phyloP scores from a whole-genome alignment of 495 filamentous ascomycete genomes.

The Daldinia decipiens region DNA sequence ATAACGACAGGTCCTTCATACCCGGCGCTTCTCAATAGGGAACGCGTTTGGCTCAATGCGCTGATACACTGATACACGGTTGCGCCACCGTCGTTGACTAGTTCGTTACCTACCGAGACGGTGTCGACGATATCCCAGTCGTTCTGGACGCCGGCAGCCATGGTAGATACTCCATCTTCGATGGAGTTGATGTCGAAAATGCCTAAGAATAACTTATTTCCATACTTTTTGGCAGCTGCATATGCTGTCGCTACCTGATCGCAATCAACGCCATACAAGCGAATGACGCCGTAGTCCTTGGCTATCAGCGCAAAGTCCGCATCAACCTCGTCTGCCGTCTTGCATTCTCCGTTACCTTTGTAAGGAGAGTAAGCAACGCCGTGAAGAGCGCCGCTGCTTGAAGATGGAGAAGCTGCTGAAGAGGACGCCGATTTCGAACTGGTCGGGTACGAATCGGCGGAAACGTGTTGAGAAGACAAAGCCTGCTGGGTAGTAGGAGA shows the following conservation, averaged over 20 bases:
- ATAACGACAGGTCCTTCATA: conserved; percentile 80
- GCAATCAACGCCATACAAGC: conserved; percentile 86
- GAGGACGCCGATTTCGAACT: conserved; percentile 20
- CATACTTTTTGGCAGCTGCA: conserved; percentile 64
- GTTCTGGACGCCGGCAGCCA: conserved; percentile 60
- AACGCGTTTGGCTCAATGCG: conserved; percentile 67
- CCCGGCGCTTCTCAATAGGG: conserved; percentile 66
- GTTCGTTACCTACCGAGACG: conserved; percentile 82
- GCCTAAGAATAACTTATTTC: conserved; percentile 76
- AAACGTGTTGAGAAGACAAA: conserved; percentile 30
- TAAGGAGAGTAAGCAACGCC: conserved; percentile 83
- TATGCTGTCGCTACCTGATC: conserved; percentile 71
- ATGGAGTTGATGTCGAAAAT: conserved; percentile 73
- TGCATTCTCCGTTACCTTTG: conserved; percentile 72
- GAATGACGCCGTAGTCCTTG: conserved; percentile 66
- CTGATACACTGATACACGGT: conserved; percentile 60
- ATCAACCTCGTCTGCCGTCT: conserved; percentile 67
- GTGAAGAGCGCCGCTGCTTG: conserved; percentile 45
- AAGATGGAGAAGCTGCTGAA: conserved; percentile 22
- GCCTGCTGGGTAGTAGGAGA: conserved; percentile 17
- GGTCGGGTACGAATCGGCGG: conserved; percentile 29
- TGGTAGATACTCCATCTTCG: conserved; percentile 60
- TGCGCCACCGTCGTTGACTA: conserved; percentile 71
- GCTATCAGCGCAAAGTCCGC: conserved; percentile 67
- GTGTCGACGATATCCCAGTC: conserved; percentile 76